Evolutionary conservation across 192 early-diverging fungal species (phyloP).

Genomic region (Podila verticillata): DNA sequence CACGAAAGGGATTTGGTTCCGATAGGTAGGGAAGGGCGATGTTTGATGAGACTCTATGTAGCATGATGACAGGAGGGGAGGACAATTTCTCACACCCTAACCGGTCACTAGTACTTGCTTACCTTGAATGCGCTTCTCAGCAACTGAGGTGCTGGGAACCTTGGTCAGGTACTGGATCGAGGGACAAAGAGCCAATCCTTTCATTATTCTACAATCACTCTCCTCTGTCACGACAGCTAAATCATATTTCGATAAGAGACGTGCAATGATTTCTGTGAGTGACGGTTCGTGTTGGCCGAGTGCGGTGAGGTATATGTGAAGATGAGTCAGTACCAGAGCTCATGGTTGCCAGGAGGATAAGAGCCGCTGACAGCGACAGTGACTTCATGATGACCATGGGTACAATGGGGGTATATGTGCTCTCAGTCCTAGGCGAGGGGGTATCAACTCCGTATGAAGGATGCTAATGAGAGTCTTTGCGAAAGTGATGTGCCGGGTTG

Average conservation of each 20-base stretch:
- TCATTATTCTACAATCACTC: slow-evolving; percentile 14
- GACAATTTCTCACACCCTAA: too few species aligned
- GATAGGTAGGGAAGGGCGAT: too few species aligned
- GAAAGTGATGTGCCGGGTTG: not conserved
- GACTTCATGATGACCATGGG: not conserved
- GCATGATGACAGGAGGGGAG: too few species aligned
- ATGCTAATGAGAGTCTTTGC: not conserved
- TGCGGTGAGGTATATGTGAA: too few species aligned
- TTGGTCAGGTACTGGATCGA: slow-evolving; percentile 26
- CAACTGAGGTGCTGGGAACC: not conserved
- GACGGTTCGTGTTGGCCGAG: not conserved
- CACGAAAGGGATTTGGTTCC: not conserved
- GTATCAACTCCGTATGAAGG: not conserved
- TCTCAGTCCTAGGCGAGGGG: not conserved
- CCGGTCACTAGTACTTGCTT: too few species aligned
- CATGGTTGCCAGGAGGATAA: slow-evolving; percentile 8
- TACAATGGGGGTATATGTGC: not conserved
- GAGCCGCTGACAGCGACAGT: slow-evolving; percentile 13
- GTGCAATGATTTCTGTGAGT: not conserved
- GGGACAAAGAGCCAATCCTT: slow-evolving; percentile 19
- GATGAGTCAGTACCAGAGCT: slow-evolving; percentile 6
- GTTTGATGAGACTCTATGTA: too few species aligned
- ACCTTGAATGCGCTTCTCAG: slow-evolving; percentile 25
- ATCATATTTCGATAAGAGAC: not conserved
- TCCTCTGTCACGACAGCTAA: not conserved